Evolutionary conservation across 441 rosid species (phyloP), one percentile per base, ranked within the genome.

Genomic region (Aleurites moluccanus): DNA sequence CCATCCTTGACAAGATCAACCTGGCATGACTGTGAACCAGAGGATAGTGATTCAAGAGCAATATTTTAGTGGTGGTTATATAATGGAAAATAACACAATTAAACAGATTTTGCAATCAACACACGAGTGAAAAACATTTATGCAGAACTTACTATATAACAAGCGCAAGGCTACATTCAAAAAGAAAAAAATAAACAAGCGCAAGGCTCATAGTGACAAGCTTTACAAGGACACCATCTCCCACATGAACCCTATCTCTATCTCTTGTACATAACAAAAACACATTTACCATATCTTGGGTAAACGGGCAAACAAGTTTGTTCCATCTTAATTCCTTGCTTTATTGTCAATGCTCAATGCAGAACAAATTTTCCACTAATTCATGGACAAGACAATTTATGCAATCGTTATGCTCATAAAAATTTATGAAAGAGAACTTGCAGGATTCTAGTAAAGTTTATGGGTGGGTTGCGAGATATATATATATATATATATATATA

Each of bases 1-100:
- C 92, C 96, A 83, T 96, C 99, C 88, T 93, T 96, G 38, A 96
- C 98, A 72, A 96, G 95, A 85, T 96, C 99, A 81, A 94, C 98
- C 88, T 96, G 98, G 82, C 99, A 96, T 64, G 99, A 91, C 99
- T 96, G 89, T 64, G 64, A 78, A 81, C 77, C 81, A 82, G 53
- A 79, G 67, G 18, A 74, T 53, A 21, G 55, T 65, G 30, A 47
- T 70, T 81, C 27, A 71, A 45, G 55, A 55, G 47, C 27, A 73
- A 10, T 10, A n/a, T 59, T 25, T n/a, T n/a, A n/a, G 18, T 23
- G 42, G 3, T 7, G 33, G 2, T 65, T 10, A 64, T 25, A 18
- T 49, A 4, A 40, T 8, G 49, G 50, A 71, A 65, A 57, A 47
- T 45, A n/a, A 35, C n/a, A 45, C 21, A n/a, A n/a, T n/a, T n/a